Evolutionary conservation across 108 stramenopile species (phyloP), one percentile per base, ranked within the genome.

Genomic region (Conticribra guillardii): DNA sequence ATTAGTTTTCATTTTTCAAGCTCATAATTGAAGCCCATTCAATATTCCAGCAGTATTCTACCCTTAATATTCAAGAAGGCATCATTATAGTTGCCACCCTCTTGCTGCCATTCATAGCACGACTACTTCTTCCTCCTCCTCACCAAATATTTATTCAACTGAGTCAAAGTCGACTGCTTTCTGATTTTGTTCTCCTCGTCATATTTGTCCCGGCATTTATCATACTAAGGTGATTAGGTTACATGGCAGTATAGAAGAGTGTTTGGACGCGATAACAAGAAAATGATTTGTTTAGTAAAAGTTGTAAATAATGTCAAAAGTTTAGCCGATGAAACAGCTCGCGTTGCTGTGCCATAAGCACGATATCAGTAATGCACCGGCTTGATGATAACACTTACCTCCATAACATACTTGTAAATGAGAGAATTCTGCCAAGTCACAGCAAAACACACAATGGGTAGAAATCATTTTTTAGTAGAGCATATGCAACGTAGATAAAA

Each of bases 351-450:
- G n/a, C n/a, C n/a, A n/a, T n/a, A n/a, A n/a, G n/a, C n/a, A n/a
- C n/a, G n/a, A n/a, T n/a, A n/a, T n/a, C n/a, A n/a, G n/a, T n/a
- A n/a, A n/a, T n/a, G n/a, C 27, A 5, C 1, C 15, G n/a, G 59
- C 18, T 7, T 30, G 30, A 1, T n/a, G 31, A 15, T 23, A 14
- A 57, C 71, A 67, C 89, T 85, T 27, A 82, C 79, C 63, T 89
- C 92, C 64, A 84, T 87, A 9, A 93, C 80, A 52, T 90, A 89
- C 54, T 88, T 93, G 60, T 89, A 90, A 27, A 93, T 80, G n/a
- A 85, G 88, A 7, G 83, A 68, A 64, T 77, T 77, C 76, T 77
- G 26, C 3, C 14, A 14, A 46, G 21, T 33, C 7, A 17, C 55
- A 1, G 17, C 26, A 0, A 50, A n/a, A 34, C 26, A 41, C 31